Base-by-base conservation (phyloP, 2,329 filamentous ascomycete genomes). In the Karstenula rhodostoma region DNA sequence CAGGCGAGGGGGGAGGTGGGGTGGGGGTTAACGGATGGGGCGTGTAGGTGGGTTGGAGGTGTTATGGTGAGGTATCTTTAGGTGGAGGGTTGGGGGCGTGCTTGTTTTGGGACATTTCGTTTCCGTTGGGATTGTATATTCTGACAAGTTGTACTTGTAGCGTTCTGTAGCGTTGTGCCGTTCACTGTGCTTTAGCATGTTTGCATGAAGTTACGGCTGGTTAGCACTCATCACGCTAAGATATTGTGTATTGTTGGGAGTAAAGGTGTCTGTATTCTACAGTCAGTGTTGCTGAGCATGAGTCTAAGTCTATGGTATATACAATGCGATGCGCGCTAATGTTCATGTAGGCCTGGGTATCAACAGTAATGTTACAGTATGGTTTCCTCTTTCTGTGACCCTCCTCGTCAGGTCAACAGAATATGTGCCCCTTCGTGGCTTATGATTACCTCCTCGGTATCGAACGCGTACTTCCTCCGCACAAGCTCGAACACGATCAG, bases 401-500 rank as follows among this genome's bases (percentile, higher is more conserved):
- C 40, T 33, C n/a, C 15, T n/a, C n/a, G 7, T 70, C 59, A 77
- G 19, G 67, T 78, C 59, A 93, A 79, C 63, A 92, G 69, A 68
- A 93, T 92, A 68, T 92, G 88, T 67, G 91, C 91, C 1, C 89
- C 89, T 64, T 90, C 89, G 73, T 87, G 86, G 47, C 73, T 68
- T 48, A 79, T 79, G n/a, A 72, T 74, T 10, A 78, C 75, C 32
- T 78, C 71, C 25, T 92, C 66, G 83, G 83, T 63, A 88, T 87
- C 68, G 85, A 86, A 81, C 1, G 88, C 89, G 67, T 92, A 93
- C 77, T 91, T 92, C 37, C 90, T 82, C 58, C 91, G 81, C 40
- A 93, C 87, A 47, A 94, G 73, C 78, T 94, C 91, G 73, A 94
- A 94, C 22, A 92, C 91, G 66, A 94, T 91, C 60, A 94, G 74